Evolutionary conservation across 495 filamentous ascomycete species (phyloP).

Genomic region (Neurospora hispaniola): DNA sequence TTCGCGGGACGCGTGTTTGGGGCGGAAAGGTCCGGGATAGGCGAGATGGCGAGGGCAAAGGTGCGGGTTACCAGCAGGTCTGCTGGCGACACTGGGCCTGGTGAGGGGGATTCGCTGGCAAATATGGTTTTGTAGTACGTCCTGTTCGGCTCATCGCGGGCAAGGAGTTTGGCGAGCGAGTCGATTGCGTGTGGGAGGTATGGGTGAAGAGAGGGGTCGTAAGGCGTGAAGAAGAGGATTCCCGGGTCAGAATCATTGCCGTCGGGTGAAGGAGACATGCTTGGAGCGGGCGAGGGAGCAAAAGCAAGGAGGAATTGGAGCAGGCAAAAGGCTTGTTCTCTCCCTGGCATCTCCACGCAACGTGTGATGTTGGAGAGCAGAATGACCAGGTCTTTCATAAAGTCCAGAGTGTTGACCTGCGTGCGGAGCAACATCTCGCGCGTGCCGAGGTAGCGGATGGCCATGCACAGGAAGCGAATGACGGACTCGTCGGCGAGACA

Average conservation of each 20-base stretch:
- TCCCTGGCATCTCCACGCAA: conserved; percentile 67
- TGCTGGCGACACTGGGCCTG: conserved; percentile 38
- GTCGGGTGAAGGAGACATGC: conserved; percentile 15
- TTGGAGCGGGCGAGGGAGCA: conserved; percentile 59
- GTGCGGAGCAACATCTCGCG: conserved; percentile 76
- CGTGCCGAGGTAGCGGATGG: conserved; percentile 81
- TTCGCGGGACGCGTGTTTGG: conserved; percentile 31
- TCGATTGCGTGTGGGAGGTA: conserved; percentile 87
- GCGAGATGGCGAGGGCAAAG: conserved; percentile 78
- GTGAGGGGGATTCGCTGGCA: conserved; percentile 45
- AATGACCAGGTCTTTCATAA: conserved; percentile 91
- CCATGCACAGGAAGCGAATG: conserved; percentile 65
- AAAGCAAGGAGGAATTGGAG: conserved; percentile 87
- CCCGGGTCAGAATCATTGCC: conserved; percentile 28
- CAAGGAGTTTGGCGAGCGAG: conserved; percentile 81
- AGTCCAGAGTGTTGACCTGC: conserved; percentile 73
- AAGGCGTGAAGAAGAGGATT: conserved; percentile 62
- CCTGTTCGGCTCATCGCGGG: conserved; percentile 87
- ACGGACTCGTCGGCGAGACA: conserved; percentile 63
- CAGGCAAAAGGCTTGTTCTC: conserved; percentile 78
- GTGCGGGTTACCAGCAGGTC: conserved; percentile 79
- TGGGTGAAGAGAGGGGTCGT: conserved; percentile 68
- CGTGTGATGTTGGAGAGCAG: conserved; percentile 81
- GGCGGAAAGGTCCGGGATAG: conserved; percentile 55
- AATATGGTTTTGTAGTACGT: conserved; percentile 74